A percentile compares a stretch with the other conserved stretches of the same genome.
These are phyloP conservation scores for Penicillium janthinellum DNA, from an alignment of 2,329 filamentous ascomycete genomes.

Conservation along the genomic window DNA sequence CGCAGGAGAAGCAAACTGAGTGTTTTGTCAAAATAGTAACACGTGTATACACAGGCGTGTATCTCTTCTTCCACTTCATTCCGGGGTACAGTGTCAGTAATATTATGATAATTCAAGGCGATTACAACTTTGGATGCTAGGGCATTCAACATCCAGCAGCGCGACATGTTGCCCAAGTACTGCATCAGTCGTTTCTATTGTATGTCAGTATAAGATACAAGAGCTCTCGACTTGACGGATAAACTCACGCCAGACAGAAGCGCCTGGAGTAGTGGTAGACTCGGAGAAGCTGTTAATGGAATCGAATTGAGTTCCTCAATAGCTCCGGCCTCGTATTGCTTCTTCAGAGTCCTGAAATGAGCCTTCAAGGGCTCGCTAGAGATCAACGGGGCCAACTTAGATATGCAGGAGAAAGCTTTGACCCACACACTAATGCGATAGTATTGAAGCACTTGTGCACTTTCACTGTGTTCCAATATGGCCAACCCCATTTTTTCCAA, in stretches of 20 bases:
- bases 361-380: conserved; percentile 18
- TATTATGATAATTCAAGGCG: conserved; percentile 29
- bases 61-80: conserved; percentile 24
- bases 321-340: conserved; percentile 23
- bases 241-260: conserved; percentile 25
- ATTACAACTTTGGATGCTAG: conserved; percentile 22
- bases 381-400: conserved; percentile 21
- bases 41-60: conserved; percentile 24
- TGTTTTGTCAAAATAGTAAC: conserved; percentile 28
- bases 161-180: conserved; percentile 25
- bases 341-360: conserved; percentile 25
- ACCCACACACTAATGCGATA: conserved; percentile 26
- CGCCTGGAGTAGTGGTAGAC: conserved; percentile 24
- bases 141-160: conserved; percentile 27
- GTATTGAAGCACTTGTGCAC: conserved; percentile 20
- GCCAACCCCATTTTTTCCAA: conserved; percentile 28
- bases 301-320: conserved; percentile 23
- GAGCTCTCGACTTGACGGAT: too few relatives aligned
- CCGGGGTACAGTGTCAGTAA: conserved; percentile 18
- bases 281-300: conserved; percentile 22
- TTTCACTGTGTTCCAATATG: conserved; percentile 24
- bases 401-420: conserved; percentile 25
- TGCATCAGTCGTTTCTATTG: conserved; percentile 25
- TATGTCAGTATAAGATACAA: background rate
- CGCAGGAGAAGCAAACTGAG: conserved; percentile 27